Base-by-base conservation (phyloP, 805 yeast species). In the Scheffersomyces ergatensis region DNA sequence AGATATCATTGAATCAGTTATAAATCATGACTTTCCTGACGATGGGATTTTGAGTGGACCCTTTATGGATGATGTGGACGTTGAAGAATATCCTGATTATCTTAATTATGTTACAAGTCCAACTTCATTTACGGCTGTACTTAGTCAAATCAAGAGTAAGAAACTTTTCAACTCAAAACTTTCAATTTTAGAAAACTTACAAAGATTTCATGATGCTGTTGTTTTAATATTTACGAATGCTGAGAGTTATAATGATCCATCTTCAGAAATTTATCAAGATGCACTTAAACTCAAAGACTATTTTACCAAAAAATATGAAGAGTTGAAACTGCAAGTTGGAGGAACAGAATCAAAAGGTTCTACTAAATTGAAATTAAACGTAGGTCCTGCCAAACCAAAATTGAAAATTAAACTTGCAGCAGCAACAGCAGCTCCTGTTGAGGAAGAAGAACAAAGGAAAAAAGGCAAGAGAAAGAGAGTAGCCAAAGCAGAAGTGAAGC, bases 161-260 rank as follows among this genome's bases (percentile, higher is more conserved):
- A 71, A 76, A 23, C 77, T 67, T 8, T 57, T 58, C 37, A 42
- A 50, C 9, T 42, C 56, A 5, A 53, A 51, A 14, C 45, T 41
- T 16, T 46, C 64, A 0, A 37, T 60, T 7, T 41, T 78, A 44
- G 67, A 72, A 3, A 74, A 76, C 30, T 72, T 88, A 42, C 77
- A 74, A 27, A 78, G 72, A 36, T 85, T 89, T 53, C 64, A 75
- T 41, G 73, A 70, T 16, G 84, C 82, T 38, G 69, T 84, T 5
- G 64, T 69, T 21, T 65, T 83, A 38, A 82, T 92, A 12, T 89
- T 90, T 65, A 55, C 70, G 34, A 93, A 93, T 62, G 96, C 97
- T 2, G 80, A 80, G 55, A 59, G 74, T 1, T 92, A 82, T 62
- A 92, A 90, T 60, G 85, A 81, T 44, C 85, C 85, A 38, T 79